These are phyloP conservation scores for Pseudogymnoascus sp. DNA, from an alignment of 2,329 filamentous ascomycete genomes.

Conservation along the genomic window DNA sequence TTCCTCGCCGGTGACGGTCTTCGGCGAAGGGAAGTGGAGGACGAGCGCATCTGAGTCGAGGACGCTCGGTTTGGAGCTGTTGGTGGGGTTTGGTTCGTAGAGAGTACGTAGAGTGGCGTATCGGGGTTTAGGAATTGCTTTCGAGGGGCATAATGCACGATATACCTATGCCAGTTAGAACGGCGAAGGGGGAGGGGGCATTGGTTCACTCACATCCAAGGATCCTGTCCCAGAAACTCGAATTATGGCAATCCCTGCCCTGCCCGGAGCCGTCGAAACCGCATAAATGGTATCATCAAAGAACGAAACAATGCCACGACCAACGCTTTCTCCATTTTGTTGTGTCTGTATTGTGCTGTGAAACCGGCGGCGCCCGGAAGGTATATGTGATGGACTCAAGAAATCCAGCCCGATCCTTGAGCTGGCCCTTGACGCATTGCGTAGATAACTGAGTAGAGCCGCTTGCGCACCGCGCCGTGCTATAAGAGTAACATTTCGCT, in stretches of 20 bases:
- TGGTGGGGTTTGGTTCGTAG: conserved; percentile 48
- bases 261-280: conserved; percentile 77
- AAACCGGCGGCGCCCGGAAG: not conserved
- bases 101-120: conserved; percentile 69
- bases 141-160: conserved; percentile 52
- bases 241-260: conserved; percentile 85
- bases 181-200: not conserved
- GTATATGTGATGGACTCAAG: not conserved
- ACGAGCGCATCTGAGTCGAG: conserved; percentile 75
- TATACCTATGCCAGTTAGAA: conserved; percentile 49
- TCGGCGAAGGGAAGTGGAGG: conserved; percentile 73
- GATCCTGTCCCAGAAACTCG: conserved; percentile 78
- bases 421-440: not conserved
- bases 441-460: not conserved
- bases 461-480: not conserved
- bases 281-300: conserved; percentile 73
- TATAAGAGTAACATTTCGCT: conserved; percentile 1
- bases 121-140: conserved; percentile 50
- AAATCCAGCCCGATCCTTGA: not conserved
- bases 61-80: conserved; percentile 36
- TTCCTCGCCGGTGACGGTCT: conserved; percentile 86
- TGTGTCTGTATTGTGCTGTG: not conserved
- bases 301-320: not conserved
- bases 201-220: conserved; percentile 46
- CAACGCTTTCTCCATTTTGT: not conserved